These are phyloP conservation scores for Dipteronia sinensis DNA, from an alignment of 345 rosid species.

Conservation along the genomic window DNA sequence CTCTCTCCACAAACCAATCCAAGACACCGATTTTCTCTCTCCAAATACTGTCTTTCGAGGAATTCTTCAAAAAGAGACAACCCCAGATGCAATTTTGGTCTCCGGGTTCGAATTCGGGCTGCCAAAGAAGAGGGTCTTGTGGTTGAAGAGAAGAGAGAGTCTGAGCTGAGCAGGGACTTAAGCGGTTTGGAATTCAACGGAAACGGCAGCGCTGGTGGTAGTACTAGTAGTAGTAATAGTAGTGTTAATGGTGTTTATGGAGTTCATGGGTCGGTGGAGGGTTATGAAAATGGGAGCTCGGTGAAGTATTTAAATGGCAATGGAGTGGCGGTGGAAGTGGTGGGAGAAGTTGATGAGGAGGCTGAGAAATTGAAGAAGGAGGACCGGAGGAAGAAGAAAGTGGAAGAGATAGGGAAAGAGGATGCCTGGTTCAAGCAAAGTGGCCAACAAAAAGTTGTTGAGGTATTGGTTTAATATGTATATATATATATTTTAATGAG, in stretches of 20 bases:
- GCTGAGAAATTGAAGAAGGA: slow-evolving; percentile 31
- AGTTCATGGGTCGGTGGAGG: slow-evolving; percentile 30
- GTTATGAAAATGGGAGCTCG: slow-evolving; percentile 54
- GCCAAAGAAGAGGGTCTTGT: slow-evolving; percentile 45
- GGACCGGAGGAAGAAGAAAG: slow-evolving; percentile 77
- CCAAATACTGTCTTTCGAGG: slow-evolving; percentile 32
- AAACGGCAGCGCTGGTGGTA: slow-evolving; percentile 47
- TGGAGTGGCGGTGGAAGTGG: slow-evolving; percentile 33
- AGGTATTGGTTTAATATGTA: slow-evolving; percentile 42
- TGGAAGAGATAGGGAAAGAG: slow-evolving; percentile 94
- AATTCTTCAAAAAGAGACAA: slow-evolving; percentile 24
- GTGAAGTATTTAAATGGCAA: slow-evolving; percentile 64
- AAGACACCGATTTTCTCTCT: slow-evolving; percentile 27
- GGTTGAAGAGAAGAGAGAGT: slow-evolving; percentile 52
- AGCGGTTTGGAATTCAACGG: slow-evolving; percentile 33
- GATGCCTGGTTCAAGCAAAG: slow-evolving; percentile 87
- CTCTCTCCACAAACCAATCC: slow-evolving; percentile 36
- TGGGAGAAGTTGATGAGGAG: slow-evolving; percentile 25
- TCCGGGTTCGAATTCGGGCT: slow-evolving; percentile 46
- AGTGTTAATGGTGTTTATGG: slow-evolving; percentile 20
- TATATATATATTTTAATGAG: neutral
- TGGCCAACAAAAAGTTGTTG: slow-evolving; percentile 38
- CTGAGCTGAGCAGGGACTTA: slow-evolving; percentile 35
- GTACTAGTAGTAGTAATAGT: neutral
- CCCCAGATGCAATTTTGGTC: slow-evolving; percentile 7